These are phyloP conservation scores for Solanum pinnatisectum DNA, from an alignment of 257 asterid genomes.

Conservation along the genomic window DNA sequence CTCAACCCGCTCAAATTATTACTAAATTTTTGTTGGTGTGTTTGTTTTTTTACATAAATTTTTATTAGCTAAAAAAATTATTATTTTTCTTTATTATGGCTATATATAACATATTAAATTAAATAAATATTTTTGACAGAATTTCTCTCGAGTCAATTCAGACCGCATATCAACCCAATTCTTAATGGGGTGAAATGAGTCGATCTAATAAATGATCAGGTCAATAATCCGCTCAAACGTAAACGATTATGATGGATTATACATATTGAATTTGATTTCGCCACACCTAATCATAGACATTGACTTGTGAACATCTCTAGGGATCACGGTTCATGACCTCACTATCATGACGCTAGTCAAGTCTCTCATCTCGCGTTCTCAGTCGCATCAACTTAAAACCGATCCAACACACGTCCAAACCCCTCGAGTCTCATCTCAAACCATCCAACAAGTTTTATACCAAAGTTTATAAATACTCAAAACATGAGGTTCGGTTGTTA, in stretches of 20 bases:
- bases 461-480: background rate
- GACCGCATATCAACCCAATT: background rate
- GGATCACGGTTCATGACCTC: background rate
- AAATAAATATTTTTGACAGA: background rate
- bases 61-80: no score
- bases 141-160: background rate
- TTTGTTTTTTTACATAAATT: no score
- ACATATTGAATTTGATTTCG: background rate
- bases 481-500: background rate
- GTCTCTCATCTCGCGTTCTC: background rate
- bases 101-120: no score
- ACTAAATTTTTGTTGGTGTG: no score
- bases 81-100: no score
- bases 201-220: no score
- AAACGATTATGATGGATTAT: no score
- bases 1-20: background rate
- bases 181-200: background rate
- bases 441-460: background rate
- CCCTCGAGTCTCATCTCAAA: background rate
- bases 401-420: slow-evolving; percentile 17
- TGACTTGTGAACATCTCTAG: background rate
- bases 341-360: background rate
- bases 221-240: background rate
- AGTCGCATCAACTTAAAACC: background rate
- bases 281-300: background rate